A percentile compares a stretch with the other conserved stretches of the same genome.
Conservation (phyloP, 345 rosid genomes). For the Moricandia moricandioides region DNA sequence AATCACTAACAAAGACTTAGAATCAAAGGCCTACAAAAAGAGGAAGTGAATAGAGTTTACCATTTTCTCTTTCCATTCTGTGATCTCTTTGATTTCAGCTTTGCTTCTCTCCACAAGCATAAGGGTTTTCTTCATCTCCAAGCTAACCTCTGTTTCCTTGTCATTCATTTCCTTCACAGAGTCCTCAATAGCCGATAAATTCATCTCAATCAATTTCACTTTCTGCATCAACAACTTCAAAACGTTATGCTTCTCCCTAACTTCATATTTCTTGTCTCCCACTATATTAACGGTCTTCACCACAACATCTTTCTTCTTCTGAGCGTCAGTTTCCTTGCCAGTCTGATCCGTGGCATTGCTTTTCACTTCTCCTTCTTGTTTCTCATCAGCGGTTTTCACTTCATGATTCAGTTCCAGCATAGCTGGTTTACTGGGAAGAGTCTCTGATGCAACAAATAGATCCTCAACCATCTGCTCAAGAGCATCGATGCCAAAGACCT, state of each 20-base stretch:
- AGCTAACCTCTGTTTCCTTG: conserved; percentile 58
- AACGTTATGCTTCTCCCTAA: conserved; percentile 64
- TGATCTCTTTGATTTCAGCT: conserved; percentile 53
- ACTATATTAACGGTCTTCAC: conserved; percentile 34
- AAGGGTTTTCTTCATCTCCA: conserved; percentile 54
- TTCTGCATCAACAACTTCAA: conserved; percentile 91
- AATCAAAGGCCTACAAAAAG: not conserved
- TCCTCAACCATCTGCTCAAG: conserved; percentile 94
- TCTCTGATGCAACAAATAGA: conserved; percentile 56
- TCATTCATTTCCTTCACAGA: conserved; percentile 61
- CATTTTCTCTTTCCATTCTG: conserved; percentile 61
- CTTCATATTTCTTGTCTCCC: conserved; percentile 60
- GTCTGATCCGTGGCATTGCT: conserved; percentile 37
- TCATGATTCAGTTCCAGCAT: conserved; percentile 37
- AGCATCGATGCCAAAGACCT: conserved; percentile 89
- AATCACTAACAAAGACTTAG: too few relatives aligned
- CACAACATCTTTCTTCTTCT: conserved; percentile 34
- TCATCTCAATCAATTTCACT: conserved; percentile 71
- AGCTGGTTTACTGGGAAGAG: conserved; percentile 40
- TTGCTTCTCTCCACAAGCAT: conserved; percentile 51
- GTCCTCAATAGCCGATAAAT: conserved; percentile 69
- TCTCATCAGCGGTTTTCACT: conserved; percentile 25
- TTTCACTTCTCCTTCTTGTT: conserved; percentile 16
- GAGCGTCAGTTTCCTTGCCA: conserved; percentile 40
- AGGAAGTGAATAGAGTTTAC: conserved; percentile 34